Percentiles rank a stretch among this genome's conserved stretches.
Evolutionary conservation across 768 basidiomycete genomes (phyloP).

Genomic region (Termitomyces eurrhizus): DNA sequence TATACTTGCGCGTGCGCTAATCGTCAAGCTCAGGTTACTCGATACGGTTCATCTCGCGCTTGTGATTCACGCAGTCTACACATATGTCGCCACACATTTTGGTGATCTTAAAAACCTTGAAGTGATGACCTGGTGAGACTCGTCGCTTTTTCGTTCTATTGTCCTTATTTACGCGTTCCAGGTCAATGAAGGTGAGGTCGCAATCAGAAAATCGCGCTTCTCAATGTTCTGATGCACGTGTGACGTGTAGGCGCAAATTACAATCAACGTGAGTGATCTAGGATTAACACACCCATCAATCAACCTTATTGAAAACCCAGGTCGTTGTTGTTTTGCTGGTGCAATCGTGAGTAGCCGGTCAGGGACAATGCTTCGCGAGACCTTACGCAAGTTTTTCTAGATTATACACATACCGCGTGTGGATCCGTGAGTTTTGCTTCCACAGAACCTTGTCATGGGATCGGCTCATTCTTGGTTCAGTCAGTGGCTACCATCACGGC

Average conservation of each 20-base stretch:
- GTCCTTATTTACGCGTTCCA: neutral
- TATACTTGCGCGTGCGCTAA: neutral
- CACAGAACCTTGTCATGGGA: neutral
- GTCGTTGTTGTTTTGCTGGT: conserved; percentile 41
- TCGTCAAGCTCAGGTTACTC: conserved; percentile 18
- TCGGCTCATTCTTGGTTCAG: conserved; percentile 13
- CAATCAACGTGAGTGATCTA: conserved; percentile 33
- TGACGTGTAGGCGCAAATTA: conserved; percentile 33
- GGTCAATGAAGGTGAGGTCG: conserved; percentile 23
- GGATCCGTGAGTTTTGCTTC: conserved; percentile 36
- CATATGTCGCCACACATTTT: conserved; percentile 22
- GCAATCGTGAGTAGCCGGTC: conserved; percentile 31
- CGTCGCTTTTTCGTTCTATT: neutral
- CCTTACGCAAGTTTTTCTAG: conserved; percentile 18
- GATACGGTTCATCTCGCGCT: conserved; percentile 25
- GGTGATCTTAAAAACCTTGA: conserved; percentile 18
- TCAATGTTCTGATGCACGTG: conserved; percentile 1
- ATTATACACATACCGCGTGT: conserved; percentile 42
- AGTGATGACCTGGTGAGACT: conserved; percentile 9
- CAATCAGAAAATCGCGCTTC: neutral
- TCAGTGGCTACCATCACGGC: conserved; percentile 34
- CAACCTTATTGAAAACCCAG: conserved; percentile 13
- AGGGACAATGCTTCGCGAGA: neutral
- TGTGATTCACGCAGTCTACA: conserved; percentile 25
- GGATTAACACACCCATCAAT: neutral